Conservation (phyloP, 345 rosid genomes). For the Corymbia maculata region DNA sequence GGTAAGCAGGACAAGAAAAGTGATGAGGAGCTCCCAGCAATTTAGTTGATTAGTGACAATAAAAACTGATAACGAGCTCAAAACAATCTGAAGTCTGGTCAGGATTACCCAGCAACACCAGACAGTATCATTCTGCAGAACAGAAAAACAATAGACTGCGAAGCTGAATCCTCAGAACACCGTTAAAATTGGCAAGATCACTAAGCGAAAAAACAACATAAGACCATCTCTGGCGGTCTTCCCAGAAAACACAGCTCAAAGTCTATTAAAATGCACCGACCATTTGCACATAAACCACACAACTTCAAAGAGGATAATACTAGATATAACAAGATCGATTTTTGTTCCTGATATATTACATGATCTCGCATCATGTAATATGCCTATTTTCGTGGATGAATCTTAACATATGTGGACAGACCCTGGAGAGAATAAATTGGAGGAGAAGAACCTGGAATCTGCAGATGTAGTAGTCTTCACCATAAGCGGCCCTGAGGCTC, state of each 20-base stretch:
- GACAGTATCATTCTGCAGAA: background rate
- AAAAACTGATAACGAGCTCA: background rate
- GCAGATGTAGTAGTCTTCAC: slow-evolving; percentile 74
- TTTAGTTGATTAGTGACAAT: background rate
- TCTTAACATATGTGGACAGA: background rate
- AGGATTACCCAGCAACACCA: background rate
- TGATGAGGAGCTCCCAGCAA: background rate
- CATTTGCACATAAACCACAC: background rate
- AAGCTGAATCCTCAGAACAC: background rate
- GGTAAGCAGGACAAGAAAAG: background rate
- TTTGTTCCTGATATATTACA: background rate
- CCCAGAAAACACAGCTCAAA: background rate
- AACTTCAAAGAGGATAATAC: background rate
- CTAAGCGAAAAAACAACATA: background rate
- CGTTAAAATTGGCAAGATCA: background rate
- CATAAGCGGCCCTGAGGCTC: slow-evolving; percentile 24
- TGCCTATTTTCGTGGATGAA: background rate
- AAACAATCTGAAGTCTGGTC: background rate
- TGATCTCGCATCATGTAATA: background rate
- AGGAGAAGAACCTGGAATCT: slow-evolving; percentile 54
- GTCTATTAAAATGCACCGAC: background rate
- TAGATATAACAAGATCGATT: background rate
- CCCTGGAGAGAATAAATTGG: background rate
- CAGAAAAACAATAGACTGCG: background rate
- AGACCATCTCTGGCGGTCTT: background rate